phyloP scores from a whole-genome alignment of 2,329 filamentous ascomycete genomes.

The Scopulariopsis brevicaulis region DNA sequence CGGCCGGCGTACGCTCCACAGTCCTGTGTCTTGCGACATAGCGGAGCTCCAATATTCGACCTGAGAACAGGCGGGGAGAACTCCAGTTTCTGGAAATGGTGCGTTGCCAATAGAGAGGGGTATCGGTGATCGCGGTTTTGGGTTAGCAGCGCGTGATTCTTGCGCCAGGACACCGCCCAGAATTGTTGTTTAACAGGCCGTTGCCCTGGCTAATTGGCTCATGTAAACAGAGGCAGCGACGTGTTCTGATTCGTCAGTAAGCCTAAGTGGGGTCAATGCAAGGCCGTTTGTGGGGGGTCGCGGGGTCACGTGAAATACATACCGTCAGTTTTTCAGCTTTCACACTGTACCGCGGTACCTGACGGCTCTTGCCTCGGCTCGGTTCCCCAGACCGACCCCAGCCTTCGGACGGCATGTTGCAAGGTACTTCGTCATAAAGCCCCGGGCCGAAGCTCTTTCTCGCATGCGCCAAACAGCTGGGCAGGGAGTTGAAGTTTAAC shows the following conservation, averaged over 20 bases:
- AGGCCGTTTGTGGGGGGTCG: neutral
- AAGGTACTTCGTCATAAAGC: neutral
- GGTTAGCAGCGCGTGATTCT: neutral
- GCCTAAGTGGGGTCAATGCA: neutral
- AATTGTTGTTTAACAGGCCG: neutral
- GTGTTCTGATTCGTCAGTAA: neutral
- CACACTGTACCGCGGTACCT: neutral
- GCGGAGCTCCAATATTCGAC: neutral
- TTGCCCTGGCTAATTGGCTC: neutral
- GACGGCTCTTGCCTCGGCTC: neutral
- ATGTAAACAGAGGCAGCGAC: neutral
- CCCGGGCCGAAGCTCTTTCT: neutral
- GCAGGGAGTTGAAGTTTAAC: neutral
- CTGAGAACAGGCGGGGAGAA: neutral
- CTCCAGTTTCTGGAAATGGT: neutral
- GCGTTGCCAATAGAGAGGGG: neutral
- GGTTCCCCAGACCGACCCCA: neutral
- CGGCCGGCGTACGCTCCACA: constrained; percentile 86
- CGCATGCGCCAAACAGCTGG: neutral
- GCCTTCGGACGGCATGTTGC: neutral
- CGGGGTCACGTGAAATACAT: neutral
- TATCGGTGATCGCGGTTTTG: neutral
- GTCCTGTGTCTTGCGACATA: constrained; percentile 80
- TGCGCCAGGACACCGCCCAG: neutral
- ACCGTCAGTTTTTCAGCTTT: neutral